Evolutionary conservation across 164 flowering plant genomes (phyloP).

Genomic region (Taxillus chinensis): DNA sequence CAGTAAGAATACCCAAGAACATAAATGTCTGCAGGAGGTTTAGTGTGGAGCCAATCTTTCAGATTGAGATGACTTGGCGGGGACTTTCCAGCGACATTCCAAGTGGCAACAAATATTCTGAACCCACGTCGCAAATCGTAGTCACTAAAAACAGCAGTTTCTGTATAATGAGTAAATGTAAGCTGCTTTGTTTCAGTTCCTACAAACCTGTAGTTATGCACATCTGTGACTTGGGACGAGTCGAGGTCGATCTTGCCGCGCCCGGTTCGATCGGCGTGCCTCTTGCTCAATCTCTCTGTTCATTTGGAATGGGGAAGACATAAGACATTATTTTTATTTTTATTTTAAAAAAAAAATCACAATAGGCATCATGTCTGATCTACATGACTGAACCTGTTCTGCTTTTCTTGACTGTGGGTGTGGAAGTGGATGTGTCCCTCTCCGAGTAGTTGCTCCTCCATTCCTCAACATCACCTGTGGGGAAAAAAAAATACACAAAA

Average conservation of each 20-base stretch:
- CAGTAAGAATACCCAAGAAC: conserved; percentile 68
- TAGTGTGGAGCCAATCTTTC: conserved; percentile 94
- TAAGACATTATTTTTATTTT: not conserved
- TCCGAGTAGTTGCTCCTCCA: conserved; percentile 61
- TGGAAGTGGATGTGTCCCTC: conserved; percentile 70
- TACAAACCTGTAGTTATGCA: conserved; percentile 60
- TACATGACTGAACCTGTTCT: conserved; percentile 68
- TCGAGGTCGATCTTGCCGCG: conserved; percentile 64
- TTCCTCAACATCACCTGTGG: conserved; percentile 82
- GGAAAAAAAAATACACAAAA: conserved; percentile 6
- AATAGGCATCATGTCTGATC: conserved; percentile 4
- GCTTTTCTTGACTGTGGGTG: conserved; percentile 86
- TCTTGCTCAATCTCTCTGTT: conserved; percentile 52
- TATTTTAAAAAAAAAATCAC: too few relatives aligned
- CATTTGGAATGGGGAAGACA: conserved; percentile 7
- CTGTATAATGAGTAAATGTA: too few relatives aligned
- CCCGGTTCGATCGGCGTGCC: conserved; percentile 42
- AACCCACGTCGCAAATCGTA: conserved; percentile 7
- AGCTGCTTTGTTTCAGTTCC: not conserved
- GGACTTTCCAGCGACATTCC: conserved; percentile 99
- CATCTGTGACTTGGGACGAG: conserved; percentile 58
- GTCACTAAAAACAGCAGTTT: conserved; percentile 1
- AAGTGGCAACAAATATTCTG: conserved; percentile 91
- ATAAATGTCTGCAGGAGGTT: conserved; percentile 96
- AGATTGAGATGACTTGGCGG: conserved; percentile 74